Evolutionary conservation across 163 green algal species (phyloP).

Genomic region (Prototheca stagnorum): DNA sequence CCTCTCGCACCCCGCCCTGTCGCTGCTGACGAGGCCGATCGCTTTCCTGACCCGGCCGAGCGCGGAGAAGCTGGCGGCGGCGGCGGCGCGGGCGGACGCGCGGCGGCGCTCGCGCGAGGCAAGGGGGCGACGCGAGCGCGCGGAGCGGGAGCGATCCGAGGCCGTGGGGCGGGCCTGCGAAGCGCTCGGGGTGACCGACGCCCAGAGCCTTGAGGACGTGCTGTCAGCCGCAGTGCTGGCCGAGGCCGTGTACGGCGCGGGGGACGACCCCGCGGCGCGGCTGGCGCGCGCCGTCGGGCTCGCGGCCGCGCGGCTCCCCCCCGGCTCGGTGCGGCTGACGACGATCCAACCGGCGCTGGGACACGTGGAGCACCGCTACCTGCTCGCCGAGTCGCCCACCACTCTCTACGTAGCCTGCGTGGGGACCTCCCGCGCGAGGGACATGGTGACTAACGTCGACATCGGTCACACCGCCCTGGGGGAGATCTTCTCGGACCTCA

Average conservation of each 20-base stretch:
- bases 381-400: conserved; percentile 30
- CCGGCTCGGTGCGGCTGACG: conserved; percentile 25
- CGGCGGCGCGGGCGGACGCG: no score
- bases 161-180: no score
- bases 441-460: conserved; percentile 44
- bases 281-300: conserved; percentile 11
- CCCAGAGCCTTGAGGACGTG: neutral
- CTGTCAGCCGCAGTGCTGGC: conserved; percentile 25
- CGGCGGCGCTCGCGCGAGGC: no score
- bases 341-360: conserved; percentile 29
- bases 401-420: conserved; percentile 55
- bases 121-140: no score
- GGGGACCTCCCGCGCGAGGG: conserved; percentile 52
- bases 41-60: no score
- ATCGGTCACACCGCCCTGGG: conserved; percentile 13
- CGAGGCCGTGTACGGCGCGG: conserved; percentile 55
- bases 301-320: conserved; percentile 25
- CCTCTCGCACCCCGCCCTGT: no score
- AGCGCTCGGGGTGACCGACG: no score
- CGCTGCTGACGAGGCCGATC: no score
- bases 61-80: no score
- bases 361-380: conserved; percentile 37
- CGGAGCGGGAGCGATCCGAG: no score
- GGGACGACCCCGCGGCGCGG: conserved; percentile 23
- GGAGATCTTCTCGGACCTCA: neutral